phyloP scores from a whole-genome alignment of 1,139 yeast genomes.

The Taphrina flavorubra region DNA sequence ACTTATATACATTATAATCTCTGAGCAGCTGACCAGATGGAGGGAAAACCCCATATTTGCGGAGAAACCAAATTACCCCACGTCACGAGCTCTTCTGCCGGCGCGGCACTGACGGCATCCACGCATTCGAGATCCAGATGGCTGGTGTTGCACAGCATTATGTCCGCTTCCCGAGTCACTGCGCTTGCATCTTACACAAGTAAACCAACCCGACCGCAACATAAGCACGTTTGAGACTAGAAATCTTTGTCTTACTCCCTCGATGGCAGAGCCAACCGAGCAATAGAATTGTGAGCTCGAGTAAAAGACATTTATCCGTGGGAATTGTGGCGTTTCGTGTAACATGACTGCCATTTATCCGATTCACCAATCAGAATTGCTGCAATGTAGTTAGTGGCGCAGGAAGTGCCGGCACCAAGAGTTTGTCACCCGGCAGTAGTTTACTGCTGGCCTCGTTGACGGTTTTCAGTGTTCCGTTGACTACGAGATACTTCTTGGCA shows the following conservation, averaged over 20 bases:
- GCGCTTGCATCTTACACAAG: background rate
- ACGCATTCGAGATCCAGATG: too few species aligned
- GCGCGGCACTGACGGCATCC: background rate
- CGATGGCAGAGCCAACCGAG: too few species aligned
- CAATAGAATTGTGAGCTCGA: background rate
- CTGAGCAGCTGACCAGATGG: background rate
- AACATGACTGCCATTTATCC: background rate
- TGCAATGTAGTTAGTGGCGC: background rate
- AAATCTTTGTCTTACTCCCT: too few species aligned
- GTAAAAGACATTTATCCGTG: too few species aligned
- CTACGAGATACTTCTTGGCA: background rate
- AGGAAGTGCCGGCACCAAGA: background rate
- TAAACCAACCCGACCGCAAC: too few species aligned
- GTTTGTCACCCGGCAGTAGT: background rate
- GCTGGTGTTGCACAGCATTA: background rate
- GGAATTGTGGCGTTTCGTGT: background rate
- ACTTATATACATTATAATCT: background rate
- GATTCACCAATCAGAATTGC: background rate
- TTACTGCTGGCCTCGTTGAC: too few species aligned
- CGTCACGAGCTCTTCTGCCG: background rate
- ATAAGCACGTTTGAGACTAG: too few species aligned
- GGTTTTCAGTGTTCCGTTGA: background rate
- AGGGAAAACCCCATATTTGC: background rate
- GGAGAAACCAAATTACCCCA: background rate
- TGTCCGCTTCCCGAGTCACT: background rate